These are phyloP conservation scores for Vitis riparia DNA, from an alignment of 164 flowering plant species.

Conservation along the genomic window DNA sequence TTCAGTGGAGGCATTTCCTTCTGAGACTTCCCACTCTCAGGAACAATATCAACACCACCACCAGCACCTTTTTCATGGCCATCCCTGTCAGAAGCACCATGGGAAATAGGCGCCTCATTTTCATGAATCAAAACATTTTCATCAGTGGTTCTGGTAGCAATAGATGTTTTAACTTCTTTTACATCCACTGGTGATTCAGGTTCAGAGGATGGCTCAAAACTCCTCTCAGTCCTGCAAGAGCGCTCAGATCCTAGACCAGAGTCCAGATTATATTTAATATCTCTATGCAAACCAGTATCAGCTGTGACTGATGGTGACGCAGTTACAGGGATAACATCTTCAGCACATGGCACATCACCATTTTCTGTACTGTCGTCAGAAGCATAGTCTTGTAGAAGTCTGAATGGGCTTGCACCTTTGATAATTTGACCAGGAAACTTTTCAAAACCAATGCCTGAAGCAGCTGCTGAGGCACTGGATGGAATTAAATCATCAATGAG, in stretches of 20 bases:
- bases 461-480: conserved; percentile 17
- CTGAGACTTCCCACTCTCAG: conserved; percentile 18
- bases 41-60: conserved; percentile 19
- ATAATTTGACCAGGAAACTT: conserved; percentile 19
- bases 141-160: conserved; percentile 6
- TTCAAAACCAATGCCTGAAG: conserved; percentile 16
- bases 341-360: conserved; percentile 26
- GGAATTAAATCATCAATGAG: conserved; percentile 9
- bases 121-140: conserved; percentile 7
- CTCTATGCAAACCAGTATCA: conserved; percentile 14
- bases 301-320: conserved; percentile 18
- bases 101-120: conserved; percentile 11
- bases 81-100: conserved; percentile 13
- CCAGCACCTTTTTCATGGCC: conserved; percentile 13
- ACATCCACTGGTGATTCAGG: conserved; percentile 7
- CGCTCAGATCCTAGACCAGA: conserved; percentile 14
- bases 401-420: conserved; percentile 48
- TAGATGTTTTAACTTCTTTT: conserved; percentile 8
- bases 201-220: conserved; percentile 1
- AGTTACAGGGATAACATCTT: conserved; percentile 23
- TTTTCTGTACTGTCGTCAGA: conserved; percentile 62
- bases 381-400: conserved; percentile 61
- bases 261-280: conserved; percentile 15
- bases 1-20: conserved; percentile 33
- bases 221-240: conserved; percentile 18